Evolutionary conservation across 179 eudicot species (phyloP).

Genomic region (Silene coronaria): DNA sequence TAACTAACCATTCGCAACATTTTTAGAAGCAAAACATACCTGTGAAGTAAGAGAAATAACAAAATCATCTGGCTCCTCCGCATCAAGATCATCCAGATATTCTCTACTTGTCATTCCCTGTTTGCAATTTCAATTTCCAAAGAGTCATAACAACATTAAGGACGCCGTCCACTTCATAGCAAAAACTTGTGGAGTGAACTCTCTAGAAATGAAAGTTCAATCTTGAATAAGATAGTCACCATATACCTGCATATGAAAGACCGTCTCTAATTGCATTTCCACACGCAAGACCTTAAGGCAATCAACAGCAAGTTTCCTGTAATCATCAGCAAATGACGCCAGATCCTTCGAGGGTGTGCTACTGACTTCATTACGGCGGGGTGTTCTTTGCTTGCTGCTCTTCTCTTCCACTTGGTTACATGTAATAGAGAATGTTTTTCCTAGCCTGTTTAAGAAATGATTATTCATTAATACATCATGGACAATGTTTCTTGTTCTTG

Average conservation of each 20-base stretch:
- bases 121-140: slow-evolving; percentile 21
- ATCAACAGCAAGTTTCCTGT: slow-evolving; percentile 85
- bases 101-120: slow-evolving; percentile 89
- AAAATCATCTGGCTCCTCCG: slow-evolving; percentile 99
- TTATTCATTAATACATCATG: slow-evolving; percentile 22
- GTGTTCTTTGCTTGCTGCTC: slow-evolving; percentile 33
- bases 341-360: slow-evolving; percentile 63
- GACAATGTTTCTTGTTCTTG: slow-evolving; percentile 12
- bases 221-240: not conserved
- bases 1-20: not conserved
- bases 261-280: slow-evolving; percentile 94
- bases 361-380: slow-evolving; percentile 51
- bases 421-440: slow-evolving; percentile 55
- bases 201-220: not conserved
- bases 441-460: slow-evolving; percentile 53
- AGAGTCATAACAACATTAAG: slow-evolving; percentile 16
- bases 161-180: not conserved
- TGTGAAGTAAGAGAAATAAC: slow-evolving; percentile 84
- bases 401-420: slow-evolving; percentile 58
- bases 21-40: slow-evolving; percentile 33
- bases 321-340: slow-evolving; percentile 85
- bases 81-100: slow-evolving; percentile 93
- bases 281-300: slow-evolving; percentile 96
- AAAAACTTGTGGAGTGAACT: slow-evolving; percentile 11
- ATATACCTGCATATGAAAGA: slow-evolving; percentile 94